phyloP scores from a whole-genome alignment of 2,329 filamentous ascomycete genomes.

The Tolypocladium pustulatum region DNA sequence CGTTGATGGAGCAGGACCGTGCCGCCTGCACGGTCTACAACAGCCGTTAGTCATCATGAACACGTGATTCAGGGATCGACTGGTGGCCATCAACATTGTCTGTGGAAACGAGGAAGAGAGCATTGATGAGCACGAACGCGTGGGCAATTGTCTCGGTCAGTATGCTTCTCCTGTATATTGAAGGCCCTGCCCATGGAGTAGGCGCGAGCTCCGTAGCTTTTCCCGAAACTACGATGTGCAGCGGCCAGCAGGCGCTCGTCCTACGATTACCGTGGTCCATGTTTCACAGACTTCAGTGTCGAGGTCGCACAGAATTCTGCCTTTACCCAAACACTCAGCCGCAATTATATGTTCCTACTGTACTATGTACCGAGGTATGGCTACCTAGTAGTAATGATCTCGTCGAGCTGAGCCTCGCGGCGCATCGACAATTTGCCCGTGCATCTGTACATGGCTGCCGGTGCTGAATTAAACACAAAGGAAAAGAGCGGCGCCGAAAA shows the following conservation, averaged over 20 bases:
- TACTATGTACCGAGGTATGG: not conserved
- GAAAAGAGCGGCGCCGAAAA: constrained; percentile 4
- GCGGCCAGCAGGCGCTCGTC: not conserved
- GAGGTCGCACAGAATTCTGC: too few relatives aligned
- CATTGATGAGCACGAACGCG: not conserved
- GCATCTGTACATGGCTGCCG: constrained; percentile 10
- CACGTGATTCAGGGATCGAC: not conserved
- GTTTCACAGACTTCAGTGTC: too few relatives aligned
- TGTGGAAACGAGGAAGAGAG: not conserved
- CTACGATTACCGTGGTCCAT: too few relatives aligned
- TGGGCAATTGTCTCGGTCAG: not conserved
- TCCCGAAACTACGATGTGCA: too few relatives aligned
- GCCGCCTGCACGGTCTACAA: not conserved
- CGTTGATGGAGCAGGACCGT: not conserved
- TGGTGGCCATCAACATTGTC: constrained; percentile 9
- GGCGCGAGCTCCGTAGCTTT: too few relatives aligned
- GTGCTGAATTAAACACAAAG: constrained; percentile 5
- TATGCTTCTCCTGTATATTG: not conserved
- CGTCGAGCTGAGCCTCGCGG: constrained; percentile 1
- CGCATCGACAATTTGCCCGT: constrained; percentile 3
- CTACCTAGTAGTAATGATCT: constrained; percentile 1
- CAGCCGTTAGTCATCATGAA: not conserved
- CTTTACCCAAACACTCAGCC: not conserved
- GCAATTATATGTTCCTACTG: not conserved
- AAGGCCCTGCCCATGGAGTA: not conserved